A percentile compares a stretch with the other conserved stretches of the same genome.
These are phyloP conservation scores for Ceratobasidium sp. DNA, from an alignment of 1,284 basidiomycete species.

Conservation along the genomic window DNA sequence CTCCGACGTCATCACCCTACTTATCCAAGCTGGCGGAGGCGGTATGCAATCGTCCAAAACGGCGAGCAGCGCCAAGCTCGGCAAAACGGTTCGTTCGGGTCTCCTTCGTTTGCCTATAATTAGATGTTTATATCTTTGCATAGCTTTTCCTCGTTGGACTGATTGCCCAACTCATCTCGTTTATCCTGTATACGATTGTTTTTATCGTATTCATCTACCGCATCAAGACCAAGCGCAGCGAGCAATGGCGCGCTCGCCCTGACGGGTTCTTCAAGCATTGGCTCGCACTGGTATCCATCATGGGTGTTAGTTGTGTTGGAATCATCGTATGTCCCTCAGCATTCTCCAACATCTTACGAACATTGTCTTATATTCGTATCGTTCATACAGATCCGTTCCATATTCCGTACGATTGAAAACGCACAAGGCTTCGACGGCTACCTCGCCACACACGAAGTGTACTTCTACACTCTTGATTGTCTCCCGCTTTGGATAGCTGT, in stretches of 20 bases:
- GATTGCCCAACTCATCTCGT: conserved; percentile 18
- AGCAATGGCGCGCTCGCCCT: not conserved
- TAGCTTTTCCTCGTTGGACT: conserved; percentile 29
- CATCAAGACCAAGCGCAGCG: conserved; percentile 8
- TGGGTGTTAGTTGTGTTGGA: conserved; percentile 22
- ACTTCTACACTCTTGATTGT: conserved; percentile 45
- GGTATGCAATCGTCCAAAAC: conserved; percentile 52
- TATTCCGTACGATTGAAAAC: conserved; percentile 37
- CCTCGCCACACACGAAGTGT: conserved; percentile 39
- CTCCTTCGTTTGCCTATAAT: not conserved
- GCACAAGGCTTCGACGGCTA: conserved; percentile 35
- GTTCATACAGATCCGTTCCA: conserved; percentile 36
- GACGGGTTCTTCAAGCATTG: conserved; percentile 57
- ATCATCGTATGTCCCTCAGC: conserved; percentile 6
- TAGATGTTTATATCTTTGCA: conserved; percentile 17
- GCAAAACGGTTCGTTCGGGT: conserved; percentile 50
- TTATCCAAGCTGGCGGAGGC: conserved; percentile 11
- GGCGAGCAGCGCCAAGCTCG: conserved; percentile 52
- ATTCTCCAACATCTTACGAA: too few species aligned
- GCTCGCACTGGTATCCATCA: not conserved
- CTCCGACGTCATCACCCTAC: conserved; percentile 23
- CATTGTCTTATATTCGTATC: not conserved
- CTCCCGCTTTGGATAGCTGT: conserved; percentile 37
- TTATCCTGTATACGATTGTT: not conserved
- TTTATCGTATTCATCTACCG: conserved; percentile 27